Evolutionary conservation across 2,329 filamentous ascomycete genomes (phyloP).

Genomic region (Lachnellula subtilissima): DNA sequence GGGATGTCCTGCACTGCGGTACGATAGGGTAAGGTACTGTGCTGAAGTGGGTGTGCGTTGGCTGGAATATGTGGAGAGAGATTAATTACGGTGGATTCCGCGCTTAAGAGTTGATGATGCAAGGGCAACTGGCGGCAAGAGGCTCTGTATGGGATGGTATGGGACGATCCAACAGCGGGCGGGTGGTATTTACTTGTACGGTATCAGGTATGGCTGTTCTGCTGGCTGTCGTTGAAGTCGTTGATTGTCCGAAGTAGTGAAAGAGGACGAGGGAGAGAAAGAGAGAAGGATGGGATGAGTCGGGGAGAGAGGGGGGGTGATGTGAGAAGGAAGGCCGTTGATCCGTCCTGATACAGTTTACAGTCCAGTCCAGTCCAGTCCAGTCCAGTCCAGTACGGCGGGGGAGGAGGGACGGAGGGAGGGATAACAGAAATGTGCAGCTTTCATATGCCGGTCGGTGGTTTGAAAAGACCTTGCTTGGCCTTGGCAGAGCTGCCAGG

Average conservation of each 20-base stretch:
- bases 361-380: neutral
- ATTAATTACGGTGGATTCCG: slow-evolving; percentile 28
- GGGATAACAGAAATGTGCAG: neutral
- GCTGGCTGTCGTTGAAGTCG: too few relatives aligned
- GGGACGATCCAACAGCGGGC: too few relatives aligned
- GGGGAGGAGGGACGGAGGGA: neutral
- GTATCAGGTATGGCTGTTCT: too few relatives aligned
- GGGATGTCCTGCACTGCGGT: slow-evolving; percentile 7
- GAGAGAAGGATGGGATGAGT: too few relatives aligned
- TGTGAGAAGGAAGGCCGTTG: neutral
- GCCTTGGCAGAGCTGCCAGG: too few relatives aligned
- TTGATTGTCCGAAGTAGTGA: too few relatives aligned
- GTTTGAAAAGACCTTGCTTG: too few relatives aligned
- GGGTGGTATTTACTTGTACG: too few relatives aligned
- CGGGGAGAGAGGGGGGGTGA: too few relatives aligned
- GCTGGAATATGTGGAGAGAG: slow-evolving; percentile 31
- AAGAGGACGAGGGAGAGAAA: too few relatives aligned
- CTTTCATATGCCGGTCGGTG: too few relatives aligned
- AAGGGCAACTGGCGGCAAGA: slow-evolving; percentile 19
- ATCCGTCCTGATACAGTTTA: neutral
- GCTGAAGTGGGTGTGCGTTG: slow-evolving; percentile 24
- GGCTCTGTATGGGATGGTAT: neutral
- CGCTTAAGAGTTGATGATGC: slow-evolving; percentile 19
- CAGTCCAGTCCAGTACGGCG: neutral
- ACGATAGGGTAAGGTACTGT: slow-evolving; percentile 9